Conservation (phyloP, 2,329 filamentous ascomycete species). For the Phialophora chinensis region DNA sequence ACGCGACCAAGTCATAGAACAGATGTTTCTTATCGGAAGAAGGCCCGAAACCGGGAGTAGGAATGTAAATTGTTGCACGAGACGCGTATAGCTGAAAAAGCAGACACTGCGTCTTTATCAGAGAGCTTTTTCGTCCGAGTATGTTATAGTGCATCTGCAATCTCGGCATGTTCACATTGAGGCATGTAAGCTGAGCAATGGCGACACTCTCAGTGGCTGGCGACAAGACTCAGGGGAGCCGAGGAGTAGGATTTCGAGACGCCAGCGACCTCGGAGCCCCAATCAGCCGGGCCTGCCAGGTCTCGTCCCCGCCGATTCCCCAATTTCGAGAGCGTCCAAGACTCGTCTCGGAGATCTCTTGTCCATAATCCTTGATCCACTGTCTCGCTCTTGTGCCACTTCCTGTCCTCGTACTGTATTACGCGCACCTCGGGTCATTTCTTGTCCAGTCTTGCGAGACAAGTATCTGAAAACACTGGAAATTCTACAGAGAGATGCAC, state of each 20-base stretch:
- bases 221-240: neutral
- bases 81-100: neutral
- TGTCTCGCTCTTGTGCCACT: neutral
- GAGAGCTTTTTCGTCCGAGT: neutral
- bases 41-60: neutral
- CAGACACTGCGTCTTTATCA: neutral
- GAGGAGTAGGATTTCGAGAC: constrained; percentile 2
- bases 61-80: neutral
- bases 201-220: neutral
- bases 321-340: constrained; percentile 1
- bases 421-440: neutral
- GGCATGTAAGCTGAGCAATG: neutral
- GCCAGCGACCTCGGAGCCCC: constrained; percentile 10
- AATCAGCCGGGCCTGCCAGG: neutral
- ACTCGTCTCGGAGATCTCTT: constrained; percentile 7
- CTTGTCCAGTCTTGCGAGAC: neutral
- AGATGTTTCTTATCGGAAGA: neutral
- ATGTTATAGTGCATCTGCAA: neutral
- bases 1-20: constrained; percentile 21
- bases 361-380: neutral
- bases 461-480: neutral
- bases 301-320: constrained; percentile 4
- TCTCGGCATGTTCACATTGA: neutral
- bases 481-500: neutral
- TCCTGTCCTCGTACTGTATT: neutral